Evolutionary conservation across 169 alveolate species (phyloP), one percentile per base, ranked within the genome.

Genomic region (Plasmodium gallinaceum): DNA sequence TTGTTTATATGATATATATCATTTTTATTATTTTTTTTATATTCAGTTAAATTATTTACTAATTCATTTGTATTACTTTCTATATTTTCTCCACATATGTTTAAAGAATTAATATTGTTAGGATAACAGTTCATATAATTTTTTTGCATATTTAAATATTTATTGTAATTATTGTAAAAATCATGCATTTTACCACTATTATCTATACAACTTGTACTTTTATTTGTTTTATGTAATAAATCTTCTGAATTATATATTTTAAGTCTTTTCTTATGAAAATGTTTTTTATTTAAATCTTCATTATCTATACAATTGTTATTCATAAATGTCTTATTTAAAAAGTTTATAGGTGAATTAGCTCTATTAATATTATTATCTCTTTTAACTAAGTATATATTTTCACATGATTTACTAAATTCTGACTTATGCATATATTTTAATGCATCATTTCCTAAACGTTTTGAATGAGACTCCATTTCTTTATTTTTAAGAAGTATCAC

Each of bases 161-260:
- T n/a, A 8, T 18, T n/a, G 24, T 14, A 16, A n/a, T 66, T 66
- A 39, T 39, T 43, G 18, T 66, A 37, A 64, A 10, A 0, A 22
- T 24, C 46, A 54, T 5, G 22, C 14, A 14, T 24, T 7, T 61
- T 0, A 61, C 14, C 20, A 24, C 9, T 20, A 20, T 61, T 57
- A n/a, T 42, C 7, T 46, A 54, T 58, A 18, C 62, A 54, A 32
- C 83, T 18, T 45, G 39, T 54, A 68, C 54, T 51, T 45, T 52
- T 66, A 46, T 57, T 57, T 22, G 24, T 57, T 51, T 20, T 68
- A 61, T 83, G 54, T 60, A 83, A 26, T 18, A 83, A 45, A 26
- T 68, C 91, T 32, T 83, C 91, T 42, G 91, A 65, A 61, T 83
- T 83, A 61, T 83, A 71, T 18, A 68, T 54, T 83, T 68, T 83